These are phyloP conservation scores for Nakazawaea sp. DNA, from an alignment of 805 yeast species.

Conservation along the genomic window DNA sequence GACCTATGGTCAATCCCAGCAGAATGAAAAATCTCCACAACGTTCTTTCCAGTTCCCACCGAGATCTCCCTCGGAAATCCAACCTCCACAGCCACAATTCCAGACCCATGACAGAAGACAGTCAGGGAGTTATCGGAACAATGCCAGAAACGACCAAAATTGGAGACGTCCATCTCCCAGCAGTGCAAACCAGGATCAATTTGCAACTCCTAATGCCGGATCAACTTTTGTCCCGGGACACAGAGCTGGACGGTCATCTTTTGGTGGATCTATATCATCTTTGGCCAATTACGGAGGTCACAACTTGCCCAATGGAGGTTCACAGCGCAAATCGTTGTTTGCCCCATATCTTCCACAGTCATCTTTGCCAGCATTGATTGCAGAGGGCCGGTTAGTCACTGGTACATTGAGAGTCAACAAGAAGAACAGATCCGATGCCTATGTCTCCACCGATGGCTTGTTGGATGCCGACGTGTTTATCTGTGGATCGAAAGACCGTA, in stretches of 20 bases:
- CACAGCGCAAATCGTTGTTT: constrained; percentile 69
- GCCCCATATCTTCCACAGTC: constrained; percentile 96
- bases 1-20: constrained; percentile 13
- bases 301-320: constrained; percentile 23
- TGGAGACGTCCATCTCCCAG: constrained; percentile 57
- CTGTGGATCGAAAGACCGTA: constrained; percentile 97
- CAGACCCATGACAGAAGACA: constrained; percentile 32
- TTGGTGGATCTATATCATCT: constrained; percentile 56
- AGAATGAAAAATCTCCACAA: constrained; percentile 32
- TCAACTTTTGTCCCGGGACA: constrained; percentile 69
- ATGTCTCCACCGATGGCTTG: constrained; percentile 94
- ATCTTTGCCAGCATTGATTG: constrained; percentile 79
- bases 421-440: constrained; percentile 95
- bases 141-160: constrained; percentile 40
- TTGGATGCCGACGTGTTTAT: constrained; percentile 95
- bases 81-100: constrained; percentile 51
- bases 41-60: constrained; percentile 64
- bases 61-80: constrained; percentile 23
- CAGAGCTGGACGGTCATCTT: constrained; percentile 59
- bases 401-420: constrained; percentile 92
- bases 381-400: constrained; percentile 86
- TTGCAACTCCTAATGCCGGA: constrained; percentile 10
- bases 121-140: constrained; percentile 32
- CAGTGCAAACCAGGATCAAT: constrained; percentile 18
- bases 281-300: constrained; percentile 30